Conservation (phyloP, 805 yeast genomes). For the Cyberlindnera nakhonratchasimensis region DNA sequence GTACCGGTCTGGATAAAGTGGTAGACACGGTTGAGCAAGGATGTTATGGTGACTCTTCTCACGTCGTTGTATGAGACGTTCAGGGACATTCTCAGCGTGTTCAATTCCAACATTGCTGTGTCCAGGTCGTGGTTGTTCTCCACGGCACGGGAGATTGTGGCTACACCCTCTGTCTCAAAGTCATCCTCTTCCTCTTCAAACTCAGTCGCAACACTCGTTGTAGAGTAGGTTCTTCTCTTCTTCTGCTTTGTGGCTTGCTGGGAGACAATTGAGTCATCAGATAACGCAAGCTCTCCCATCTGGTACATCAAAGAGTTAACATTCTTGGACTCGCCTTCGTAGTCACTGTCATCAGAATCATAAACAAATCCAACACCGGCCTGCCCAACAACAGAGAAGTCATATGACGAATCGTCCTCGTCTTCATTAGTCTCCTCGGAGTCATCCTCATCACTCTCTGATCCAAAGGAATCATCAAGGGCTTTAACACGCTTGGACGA, state of each 20-base stretch:
- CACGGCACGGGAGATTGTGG: constrained; percentile 88
- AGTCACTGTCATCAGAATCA: constrained; percentile 32
- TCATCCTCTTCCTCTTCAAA: constrained; percentile 71
- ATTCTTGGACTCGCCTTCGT: constrained; percentile 29
- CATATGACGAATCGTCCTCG: constrained; percentile 16
- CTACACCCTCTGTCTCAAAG: constrained; percentile 86
- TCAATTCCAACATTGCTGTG: constrained; percentile 87
- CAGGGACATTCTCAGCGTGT: constrained; percentile 96
- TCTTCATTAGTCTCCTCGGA: constrained; percentile 6
- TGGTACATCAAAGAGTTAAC: constrained; percentile 41
- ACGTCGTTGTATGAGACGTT: constrained; percentile 94
- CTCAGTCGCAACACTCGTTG: constrained; percentile 44
- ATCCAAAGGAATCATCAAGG: constrained; percentile 8
- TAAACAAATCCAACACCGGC: constrained; percentile 35
- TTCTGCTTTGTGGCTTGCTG: constrained; percentile 38
- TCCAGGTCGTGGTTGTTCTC: constrained; percentile 90
- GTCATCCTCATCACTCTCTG: constrained; percentile 27
- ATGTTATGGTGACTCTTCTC: constrained; percentile 71
- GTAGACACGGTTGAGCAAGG: constrained; percentile 64
- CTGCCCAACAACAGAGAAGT: constrained; percentile 20
- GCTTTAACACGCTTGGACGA: constrained; percentile 43
- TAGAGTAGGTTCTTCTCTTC: constrained; percentile 42
- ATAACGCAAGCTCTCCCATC: constrained; percentile 44
- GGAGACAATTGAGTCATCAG: constrained; percentile 59
- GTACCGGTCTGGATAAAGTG: constrained; percentile 79